Evolutionary conservation across 331 rosid genomes (phyloP).

Genomic region (Cydonia oblonga): DNA sequence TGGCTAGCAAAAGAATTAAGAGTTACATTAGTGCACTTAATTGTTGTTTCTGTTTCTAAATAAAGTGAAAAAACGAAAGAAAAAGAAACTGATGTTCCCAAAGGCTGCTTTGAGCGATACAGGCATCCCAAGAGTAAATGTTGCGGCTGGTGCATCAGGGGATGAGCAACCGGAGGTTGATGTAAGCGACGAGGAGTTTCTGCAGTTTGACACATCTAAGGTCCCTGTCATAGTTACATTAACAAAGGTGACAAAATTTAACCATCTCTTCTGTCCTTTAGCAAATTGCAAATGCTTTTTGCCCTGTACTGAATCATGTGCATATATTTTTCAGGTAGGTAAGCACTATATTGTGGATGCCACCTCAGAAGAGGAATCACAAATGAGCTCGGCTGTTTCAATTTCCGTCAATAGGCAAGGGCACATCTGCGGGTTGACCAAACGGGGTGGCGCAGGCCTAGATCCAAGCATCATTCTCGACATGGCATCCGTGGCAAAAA

Average conservation of each 20-base stretch:
- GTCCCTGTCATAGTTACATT: slow-evolving; percentile 74
- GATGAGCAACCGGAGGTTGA: slow-evolving; percentile 71
- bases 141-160: slow-evolving; percentile 42
- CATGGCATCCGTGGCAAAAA: slow-evolving; percentile 72
- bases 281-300: not conserved
- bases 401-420: slow-evolving; percentile 64
- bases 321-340: slow-evolving; percentile 42
- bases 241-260: slow-evolving; percentile 46
- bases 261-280: not conserved
- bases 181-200: slow-evolving; percentile 74
- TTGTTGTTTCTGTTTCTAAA: not conserved
- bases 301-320: not conserved
- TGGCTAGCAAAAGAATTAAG: not conserved
- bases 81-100: slow-evolving; percentile 22
- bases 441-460: slow-evolving; percentile 73
- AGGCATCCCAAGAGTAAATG: slow-evolving; percentile 57
- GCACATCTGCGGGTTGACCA: slow-evolving; percentile 61
- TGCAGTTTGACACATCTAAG: slow-evolving; percentile 80
- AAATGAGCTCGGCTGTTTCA: slow-evolving; percentile 82
- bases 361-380: slow-evolving; percentile 77
- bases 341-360: slow-evolving; percentile 79
- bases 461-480: slow-evolving; percentile 85
- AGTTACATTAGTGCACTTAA: not conserved
- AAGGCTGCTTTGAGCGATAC: slow-evolving; percentile 90
- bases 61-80: not conserved